phyloP scores from a whole-genome alignment of 129 eudicot genomes.

The Flaveria robusta region DNA sequence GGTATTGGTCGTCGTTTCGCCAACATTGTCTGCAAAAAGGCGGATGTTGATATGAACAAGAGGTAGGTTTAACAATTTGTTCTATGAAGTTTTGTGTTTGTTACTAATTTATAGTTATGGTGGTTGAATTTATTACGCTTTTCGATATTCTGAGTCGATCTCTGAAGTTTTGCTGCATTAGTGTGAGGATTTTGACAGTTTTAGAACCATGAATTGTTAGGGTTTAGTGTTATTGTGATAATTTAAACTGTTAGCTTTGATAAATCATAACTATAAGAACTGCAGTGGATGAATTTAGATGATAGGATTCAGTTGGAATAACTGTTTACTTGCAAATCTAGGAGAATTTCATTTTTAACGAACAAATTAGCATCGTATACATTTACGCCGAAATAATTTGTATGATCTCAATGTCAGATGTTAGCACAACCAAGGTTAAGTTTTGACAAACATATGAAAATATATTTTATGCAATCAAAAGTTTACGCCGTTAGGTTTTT shows the following conservation, averaged over 20 bases:
- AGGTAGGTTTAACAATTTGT: neutral
- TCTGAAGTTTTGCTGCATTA: neutral
- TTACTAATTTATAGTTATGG: neutral
- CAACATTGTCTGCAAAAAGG: constrained; percentile 14
- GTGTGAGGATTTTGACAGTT: neutral
- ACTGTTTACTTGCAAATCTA: neutral
- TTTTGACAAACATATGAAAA: neutral
- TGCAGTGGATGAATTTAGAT: neutral
- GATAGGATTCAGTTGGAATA: neutral
- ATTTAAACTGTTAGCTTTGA: neutral
- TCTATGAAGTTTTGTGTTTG: neutral
- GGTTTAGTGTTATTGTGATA: neutral
- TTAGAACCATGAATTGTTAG: neutral
- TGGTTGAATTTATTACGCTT: neutral
- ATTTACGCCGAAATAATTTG: neutral
- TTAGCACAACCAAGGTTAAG: neutral
- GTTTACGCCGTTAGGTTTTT: neutral
- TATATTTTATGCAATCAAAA: neutral
- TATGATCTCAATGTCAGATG: neutral
- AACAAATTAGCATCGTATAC: too few relatives aligned
- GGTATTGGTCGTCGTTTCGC: constrained; percentile 25
- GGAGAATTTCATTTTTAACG: neutral
- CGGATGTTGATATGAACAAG: constrained; percentile 13
- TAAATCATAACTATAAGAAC: neutral
- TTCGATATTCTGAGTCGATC: neutral